Conservation (phyloP, 495 filamentous ascomycete genomes). For the Penicillium longicatenatum region DNA sequence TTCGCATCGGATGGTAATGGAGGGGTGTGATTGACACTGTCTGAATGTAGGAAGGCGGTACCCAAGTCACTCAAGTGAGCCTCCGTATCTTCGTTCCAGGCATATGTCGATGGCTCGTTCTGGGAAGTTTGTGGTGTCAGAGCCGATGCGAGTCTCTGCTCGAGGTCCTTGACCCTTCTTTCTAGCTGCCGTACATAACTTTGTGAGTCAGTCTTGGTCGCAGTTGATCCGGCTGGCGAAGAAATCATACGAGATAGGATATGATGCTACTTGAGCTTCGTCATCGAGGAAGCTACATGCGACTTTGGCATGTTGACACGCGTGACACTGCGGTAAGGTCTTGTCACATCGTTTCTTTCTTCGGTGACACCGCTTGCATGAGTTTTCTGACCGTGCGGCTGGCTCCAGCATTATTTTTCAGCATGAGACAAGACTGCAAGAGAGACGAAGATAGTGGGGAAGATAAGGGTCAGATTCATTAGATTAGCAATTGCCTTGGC, state of each 20-base stretch:
- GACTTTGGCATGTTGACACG: conserved; percentile 34
- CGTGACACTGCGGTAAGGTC: conserved; percentile 34
- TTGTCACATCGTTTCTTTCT: conserved; percentile 44
- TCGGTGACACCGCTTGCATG: conserved; percentile 40
- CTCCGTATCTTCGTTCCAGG: conserved; percentile 11
- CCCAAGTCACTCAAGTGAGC: conserved; percentile 1
- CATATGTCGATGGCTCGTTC: conserved; percentile 5
- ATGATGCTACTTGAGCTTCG: conserved; percentile 36
- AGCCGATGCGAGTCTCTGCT: conserved; percentile 23
- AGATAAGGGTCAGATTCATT: conserved; percentile 9
- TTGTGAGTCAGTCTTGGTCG: neutral
- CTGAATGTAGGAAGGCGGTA: neutral
- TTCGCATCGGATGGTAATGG: conserved; percentile 1
- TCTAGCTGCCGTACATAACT: conserved; percentile 41
- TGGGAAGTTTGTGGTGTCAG: conserved; percentile 17
- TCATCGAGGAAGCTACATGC: conserved; percentile 40
- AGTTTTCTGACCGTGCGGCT: conserved; percentile 22
- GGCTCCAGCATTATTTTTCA: conserved; percentile 10
- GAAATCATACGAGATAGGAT: conserved; percentile 36
- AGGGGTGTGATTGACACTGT: conserved; percentile 5
- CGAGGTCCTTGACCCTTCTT: conserved; percentile 31
- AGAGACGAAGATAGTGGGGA: conserved; percentile 8
- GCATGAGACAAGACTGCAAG: neutral
- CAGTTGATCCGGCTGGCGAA: no score
- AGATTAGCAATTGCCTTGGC: neutral